Conservation (phyloP, 2,329 filamentous ascomycete genomes). For the Claviceps africana region DNA sequence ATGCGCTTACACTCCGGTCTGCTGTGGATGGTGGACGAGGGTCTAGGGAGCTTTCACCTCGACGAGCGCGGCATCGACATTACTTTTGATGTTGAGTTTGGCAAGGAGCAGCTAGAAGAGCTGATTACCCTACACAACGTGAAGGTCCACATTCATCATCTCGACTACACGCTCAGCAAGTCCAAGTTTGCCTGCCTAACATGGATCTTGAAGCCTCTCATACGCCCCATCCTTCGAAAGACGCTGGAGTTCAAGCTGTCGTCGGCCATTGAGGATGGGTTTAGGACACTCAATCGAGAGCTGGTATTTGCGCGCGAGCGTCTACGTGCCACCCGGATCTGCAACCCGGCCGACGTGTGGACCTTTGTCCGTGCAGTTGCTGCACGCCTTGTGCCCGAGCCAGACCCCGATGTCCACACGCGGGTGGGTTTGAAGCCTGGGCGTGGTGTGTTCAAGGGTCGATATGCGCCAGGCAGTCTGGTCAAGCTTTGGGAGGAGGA, state of each 20-base stretch:
- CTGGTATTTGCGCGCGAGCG: slow-evolving; percentile 76
- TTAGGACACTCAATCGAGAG: slow-evolving; percentile 69
- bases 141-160: slow-evolving; percentile 70
- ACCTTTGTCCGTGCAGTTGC: slow-evolving; percentile 74
- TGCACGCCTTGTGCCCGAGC: slow-evolving; percentile 56
- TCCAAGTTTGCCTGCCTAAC: slow-evolving; percentile 65
- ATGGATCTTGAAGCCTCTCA: slow-evolving; percentile 72
- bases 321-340: slow-evolving; percentile 70
- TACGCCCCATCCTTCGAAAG: slow-evolving; percentile 67
- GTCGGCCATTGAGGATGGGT: slow-evolving; percentile 50
- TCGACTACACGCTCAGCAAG: slow-evolving; percentile 62
- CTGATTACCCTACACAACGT: slow-evolving; percentile 67
- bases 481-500: slow-evolving; percentile 85
- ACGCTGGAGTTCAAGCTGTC: slow-evolving; percentile 69
- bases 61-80: slow-evolving; percentile 83
- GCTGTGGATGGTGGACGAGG: slow-evolving; percentile 63
- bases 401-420: slow-evolving; percentile 64
- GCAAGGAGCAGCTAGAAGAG: slow-evolving; percentile 62
- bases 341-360: slow-evolving; percentile 60
- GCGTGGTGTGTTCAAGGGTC: slow-evolving; percentile 56
- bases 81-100: slow-evolving; percentile 70
- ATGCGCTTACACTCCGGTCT: slow-evolving; percentile 64
- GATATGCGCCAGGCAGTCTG: slow-evolving; percentile 80
- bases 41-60: slow-evolving; percentile 72
- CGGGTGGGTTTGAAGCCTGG: slow-evolving; percentile 53